Base-by-base conservation (phyloP, 805 yeast genomes). In the Lipomyces mesembrius region DNA sequence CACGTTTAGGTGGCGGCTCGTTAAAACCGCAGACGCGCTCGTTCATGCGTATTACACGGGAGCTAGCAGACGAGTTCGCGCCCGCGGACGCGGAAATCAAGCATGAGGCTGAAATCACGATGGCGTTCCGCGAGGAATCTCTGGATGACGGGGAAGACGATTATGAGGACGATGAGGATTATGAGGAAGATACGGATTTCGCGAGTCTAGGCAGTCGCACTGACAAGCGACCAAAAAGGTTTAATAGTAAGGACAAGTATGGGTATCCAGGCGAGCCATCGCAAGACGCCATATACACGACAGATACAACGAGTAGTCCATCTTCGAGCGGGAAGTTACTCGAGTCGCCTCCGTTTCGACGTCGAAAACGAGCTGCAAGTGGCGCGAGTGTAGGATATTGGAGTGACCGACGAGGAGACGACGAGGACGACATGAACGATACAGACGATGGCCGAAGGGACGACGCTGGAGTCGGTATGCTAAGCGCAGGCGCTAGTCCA, bases 71-170 rank as follows among this genome's bases (percentile, higher is more conserved):
- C 32, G 74, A 72, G 59, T 49, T 65, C 35, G 64, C 73, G 34
- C 74, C 74, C 7, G 69, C 59, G 9, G 74, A 68, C 14, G 73
- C 71, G 14, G 74, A 72, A 52, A 64, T 71, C 43, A 66, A 69
- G 60, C 68, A 61, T 25, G 74, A 72, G 39, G 74, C 74, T 1
- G 74, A 71, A 20, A 69, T 71, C 27, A 71, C 74, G 34, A 46
- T 62, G 59, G 66, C 74, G 27, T 63, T 72, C n/a, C 54, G 72
- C 25, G 71, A 61, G 1, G 71, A 62, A 12, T 53, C 37, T 3
- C 61, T 27, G 43, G 35, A 20, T 14, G 55, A 57, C 14, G 62
- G 57, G 12, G 70, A 68, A 22, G 65, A 66, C 46, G 67, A 67
- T 22, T 70, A 68, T 12, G 63, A 63, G 2, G 67, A 60, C 22